phyloP scores from a whole-genome alignment of 176 grass and related monocot genomes.

The Areca catechu region DNA sequence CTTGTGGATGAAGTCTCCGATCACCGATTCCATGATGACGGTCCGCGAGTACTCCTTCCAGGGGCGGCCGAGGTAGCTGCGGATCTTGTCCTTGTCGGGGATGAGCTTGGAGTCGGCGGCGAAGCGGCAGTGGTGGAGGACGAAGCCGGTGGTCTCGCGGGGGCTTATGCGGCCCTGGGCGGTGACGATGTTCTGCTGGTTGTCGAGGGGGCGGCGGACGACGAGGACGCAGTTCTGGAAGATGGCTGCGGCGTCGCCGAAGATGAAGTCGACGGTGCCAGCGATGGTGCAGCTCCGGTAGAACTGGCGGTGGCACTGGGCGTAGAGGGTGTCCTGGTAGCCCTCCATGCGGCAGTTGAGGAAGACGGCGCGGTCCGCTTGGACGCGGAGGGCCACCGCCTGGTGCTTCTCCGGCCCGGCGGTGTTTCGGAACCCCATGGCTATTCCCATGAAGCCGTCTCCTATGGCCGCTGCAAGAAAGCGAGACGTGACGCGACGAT shows the following conservation, averaged over 20 bases:
- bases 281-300: slow-evolving; percentile 78
- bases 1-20: slow-evolving; percentile 55
- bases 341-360: slow-evolving; percentile 82
- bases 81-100: slow-evolving; percentile 21
- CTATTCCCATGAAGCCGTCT: slow-evolving; percentile 73
- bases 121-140: slow-evolving; percentile 76
- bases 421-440: slow-evolving; percentile 82
- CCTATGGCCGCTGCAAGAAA: slow-evolving; percentile 34
- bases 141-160: slow-evolving; percentile 74
- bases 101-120: slow-evolving; percentile 32
- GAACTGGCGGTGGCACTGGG: slow-evolving; percentile 72
- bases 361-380: slow-evolving; percentile 72
- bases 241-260: slow-evolving; percentile 74
- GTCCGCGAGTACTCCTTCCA: slow-evolving; percentile 70
- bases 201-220: slow-evolving; percentile 56
- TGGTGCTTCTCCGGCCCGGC: slow-evolving; percentile 72
- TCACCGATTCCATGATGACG: slow-evolving; percentile 70
- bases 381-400: slow-evolving; percentile 71
- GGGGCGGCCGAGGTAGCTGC: slow-evolving; percentile 53
- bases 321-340: slow-evolving; percentile 94
- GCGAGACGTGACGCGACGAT: not conserved
- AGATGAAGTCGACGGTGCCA: slow-evolving; percentile 87
- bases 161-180: slow-evolving; percentile 66
- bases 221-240: slow-evolving; percentile 84
- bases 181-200: slow-evolving; percentile 83